Conservation (phyloP, 2,329 filamentous ascomycete genomes). For the Cladosporium sp. region DNA sequence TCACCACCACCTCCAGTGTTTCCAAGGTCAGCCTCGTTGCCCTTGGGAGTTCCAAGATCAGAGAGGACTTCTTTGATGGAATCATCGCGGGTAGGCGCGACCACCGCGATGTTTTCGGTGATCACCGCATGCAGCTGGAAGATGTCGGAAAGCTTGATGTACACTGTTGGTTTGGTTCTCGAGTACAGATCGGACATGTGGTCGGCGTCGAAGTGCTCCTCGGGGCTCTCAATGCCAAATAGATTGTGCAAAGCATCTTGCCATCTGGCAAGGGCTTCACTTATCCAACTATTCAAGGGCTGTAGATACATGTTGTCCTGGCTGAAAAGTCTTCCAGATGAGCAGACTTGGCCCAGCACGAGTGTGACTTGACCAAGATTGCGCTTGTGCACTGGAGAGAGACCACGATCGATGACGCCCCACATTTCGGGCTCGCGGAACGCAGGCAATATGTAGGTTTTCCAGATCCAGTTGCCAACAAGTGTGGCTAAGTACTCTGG, state of each 20-base stretch:
- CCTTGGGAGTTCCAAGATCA: slow-evolving; percentile 93
- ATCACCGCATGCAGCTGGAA: slow-evolving; percentile 93
- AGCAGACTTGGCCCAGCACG: slow-evolving; percentile 83
- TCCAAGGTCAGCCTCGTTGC: slow-evolving; percentile 76
- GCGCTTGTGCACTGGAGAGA: slow-evolving; percentile 88
- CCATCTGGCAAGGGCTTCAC: slow-evolving; percentile 78
- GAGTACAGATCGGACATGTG: slow-evolving; percentile 98
- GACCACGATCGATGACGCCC: slow-evolving; percentile 83
- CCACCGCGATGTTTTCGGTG: slow-evolving; percentile 70
- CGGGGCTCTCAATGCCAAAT: slow-evolving; percentile 81
- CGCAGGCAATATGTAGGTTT: slow-evolving; percentile 87
- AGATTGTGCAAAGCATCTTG: slow-evolving; percentile 72
- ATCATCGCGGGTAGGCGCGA: slow-evolving; percentile 82
- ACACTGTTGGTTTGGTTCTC: slow-evolving; percentile 94
- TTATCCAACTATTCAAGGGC: slow-evolving; percentile 87
- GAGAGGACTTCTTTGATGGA: slow-evolving; percentile 86
- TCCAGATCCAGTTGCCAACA: slow-evolving; percentile 90
- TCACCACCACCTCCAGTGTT: slow-evolving; percentile 35
- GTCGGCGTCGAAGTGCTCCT: slow-evolving; percentile 94
- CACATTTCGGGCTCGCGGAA: slow-evolving; percentile 87
- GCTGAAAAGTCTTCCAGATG: slow-evolving; percentile 84
- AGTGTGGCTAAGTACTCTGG: slow-evolving; percentile 76
- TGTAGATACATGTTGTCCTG: slow-evolving; percentile 95
- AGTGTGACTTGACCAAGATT: slow-evolving; percentile 90
- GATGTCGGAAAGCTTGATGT: slow-evolving; percentile 97